Base-by-base conservation (phyloP, 2,329 filamentous ascomycete genomes). In the Aspergillus sp. region DNA sequence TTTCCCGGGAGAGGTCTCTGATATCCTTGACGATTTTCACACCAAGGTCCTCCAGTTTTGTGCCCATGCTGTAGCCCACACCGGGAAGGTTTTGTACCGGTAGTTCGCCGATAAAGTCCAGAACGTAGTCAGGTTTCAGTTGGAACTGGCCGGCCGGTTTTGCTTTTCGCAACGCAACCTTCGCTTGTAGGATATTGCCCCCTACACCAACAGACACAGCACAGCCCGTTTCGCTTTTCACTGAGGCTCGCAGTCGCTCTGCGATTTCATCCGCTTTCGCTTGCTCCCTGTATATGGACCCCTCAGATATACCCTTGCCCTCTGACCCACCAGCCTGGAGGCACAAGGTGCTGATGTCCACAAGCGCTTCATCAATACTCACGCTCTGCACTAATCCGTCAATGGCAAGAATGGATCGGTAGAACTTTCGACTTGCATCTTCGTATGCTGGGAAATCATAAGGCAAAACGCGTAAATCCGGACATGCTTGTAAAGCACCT, bases 391-490 rank as follows among this genome's bases (percentile, higher is more conserved):
- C 91, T 17, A 91, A 76, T 1, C 92, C 93, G 17, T 89, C 91
- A 8, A 92, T 81, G 5, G 85, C 83, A 34, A 98, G 76, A 11
- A 99, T 90, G 1, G 88, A 86, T 59, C 91, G 87, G 66, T 99
- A 99, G 66, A 99, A 99, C 3, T 85, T 81, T 55, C 85, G 83
- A 68, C 95, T 99, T 1, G 93, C 91, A 58, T 93, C 89, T 78
- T 99, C 95, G 65, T 99, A 99, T 0, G 87, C 93, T 2, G 90
- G 88, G 69, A 98, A 99, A 68, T 99, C 93, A 66, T 99, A 99
- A 0, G 93, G 90, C n/a, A 99, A 71, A 2, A 98, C 87, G 64
- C 96, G 92, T 17, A 99, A 79, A 20, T 91, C 85, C 0, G 93
- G 88, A 68, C 92, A 99, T 17, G 95, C 74, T 64, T 95, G 88